Conservation (phyloP, 1,284 basidiomycete species). For the Prillingera fragicola region DNA sequence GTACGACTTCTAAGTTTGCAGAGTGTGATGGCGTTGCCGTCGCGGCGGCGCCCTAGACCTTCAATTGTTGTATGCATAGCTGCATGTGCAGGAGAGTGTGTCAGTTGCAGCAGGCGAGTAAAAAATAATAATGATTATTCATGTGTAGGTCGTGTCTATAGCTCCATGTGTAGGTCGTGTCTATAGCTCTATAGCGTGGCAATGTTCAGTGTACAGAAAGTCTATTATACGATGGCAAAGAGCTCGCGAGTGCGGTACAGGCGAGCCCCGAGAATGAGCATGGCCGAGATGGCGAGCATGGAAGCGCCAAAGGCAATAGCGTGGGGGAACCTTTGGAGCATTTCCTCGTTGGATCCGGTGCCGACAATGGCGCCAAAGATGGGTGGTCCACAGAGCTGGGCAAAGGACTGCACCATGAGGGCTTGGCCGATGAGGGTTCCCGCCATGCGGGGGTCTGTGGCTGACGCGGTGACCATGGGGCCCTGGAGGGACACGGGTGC, state of each 20-base stretch:
- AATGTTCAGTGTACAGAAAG: too few relatives aligned
- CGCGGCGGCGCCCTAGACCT: background rate
- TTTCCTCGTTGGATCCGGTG: slow-evolving; percentile 18
- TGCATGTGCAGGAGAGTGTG: background rate
- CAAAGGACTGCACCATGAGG: slow-evolving; percentile 30
- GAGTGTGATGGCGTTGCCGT: background rate
- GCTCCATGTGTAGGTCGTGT: too few relatives aligned
- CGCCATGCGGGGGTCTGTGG: slow-evolving; percentile 32
- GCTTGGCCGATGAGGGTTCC: slow-evolving; percentile 40
- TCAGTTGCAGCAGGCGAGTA: background rate
- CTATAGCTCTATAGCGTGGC: background rate
- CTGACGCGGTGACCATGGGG: slow-evolving; percentile 25
- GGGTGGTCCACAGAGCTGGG: slow-evolving; percentile 33
- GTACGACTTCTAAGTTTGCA: slow-evolving; percentile 37
- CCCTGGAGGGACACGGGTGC: slow-evolving; percentile 37
- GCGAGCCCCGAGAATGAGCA: slow-evolving; percentile 13
- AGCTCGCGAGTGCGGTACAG: slow-evolving; percentile 12
- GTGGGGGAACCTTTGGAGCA: slow-evolving; percentile 22
- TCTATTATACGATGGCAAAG: slow-evolving; percentile 14
- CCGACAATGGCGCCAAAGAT: slow-evolving; percentile 39
- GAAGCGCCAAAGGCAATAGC: slow-evolving; percentile 26
- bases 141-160: too few relatives aligned
- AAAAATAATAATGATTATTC: too few relatives aligned
- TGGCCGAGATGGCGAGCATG: slow-evolving; percentile 18
- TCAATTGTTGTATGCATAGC: slow-evolving; percentile 13